Base-by-base conservation (phyloP, 768 basidiomycete genomes). In the Suillus discolor region DNA sequence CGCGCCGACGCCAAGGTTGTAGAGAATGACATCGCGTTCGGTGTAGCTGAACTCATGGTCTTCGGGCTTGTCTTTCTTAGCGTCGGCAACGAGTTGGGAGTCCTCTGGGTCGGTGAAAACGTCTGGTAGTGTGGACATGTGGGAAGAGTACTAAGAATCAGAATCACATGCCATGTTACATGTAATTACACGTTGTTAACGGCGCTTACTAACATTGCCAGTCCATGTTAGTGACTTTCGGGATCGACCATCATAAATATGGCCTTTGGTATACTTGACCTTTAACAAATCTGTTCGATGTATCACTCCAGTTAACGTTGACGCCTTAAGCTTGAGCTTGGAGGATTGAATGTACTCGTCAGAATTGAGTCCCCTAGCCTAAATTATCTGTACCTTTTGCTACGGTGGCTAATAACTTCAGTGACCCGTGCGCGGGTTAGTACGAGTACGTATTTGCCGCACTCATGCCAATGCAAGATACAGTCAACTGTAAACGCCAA, bases 1-100 rank as follows among this genome's bases (percentile, higher is more conserved):
- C 28, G 96, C 97, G 13, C 97, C 97, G 65, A 99, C 79, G 44
- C 97, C 96, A 42, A 99, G 83, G 78, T 98, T 98, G 81, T 99
- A 99, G 12, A 99, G 81, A 68, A 97, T 91, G 44, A 98, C 87
- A 73, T 99, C 96, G 36, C 92, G 85, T 81, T 97, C 95, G 9
- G 89, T 88, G 77, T 92, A 99, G 25, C 75, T 82, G 78, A 87
- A 96, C 49, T 87, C 85, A 49, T 83, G 80, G 6, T 87, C 81
- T 6, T 88, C 83, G 0, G 81, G 73, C 2, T 81, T 73, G 23
- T 78, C 77, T 73, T 84, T 85, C 84, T 99, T 98, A 34, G 92
- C 95, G 47, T 94, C 86, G 6, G 81, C 86, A 63, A 99, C 93
- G 63, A 94, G 78, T 55, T 89, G 82, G 1, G 94, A 86, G 75